Base-by-base conservation (phyloP, 1,284 basidiomycete genomes). In the Termitomyces sp. region DNA sequence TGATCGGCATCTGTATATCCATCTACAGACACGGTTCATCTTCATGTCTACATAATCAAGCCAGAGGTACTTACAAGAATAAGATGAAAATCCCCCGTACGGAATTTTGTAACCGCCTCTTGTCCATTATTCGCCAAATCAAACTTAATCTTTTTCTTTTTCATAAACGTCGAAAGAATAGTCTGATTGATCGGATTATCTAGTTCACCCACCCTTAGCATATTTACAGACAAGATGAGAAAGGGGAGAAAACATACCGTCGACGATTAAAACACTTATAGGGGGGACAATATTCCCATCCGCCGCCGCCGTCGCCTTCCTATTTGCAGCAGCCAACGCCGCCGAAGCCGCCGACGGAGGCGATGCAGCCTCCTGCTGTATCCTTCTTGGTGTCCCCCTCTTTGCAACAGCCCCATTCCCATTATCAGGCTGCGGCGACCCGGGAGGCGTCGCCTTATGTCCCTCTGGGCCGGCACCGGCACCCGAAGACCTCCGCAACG, bases 1-100 rank as follows among this genome's bases (percentile, higher is more conserved):
- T 97, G 60, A 98, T 88, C 5, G 97, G 97, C 79, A 99, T 91
- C 73, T 98, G 96, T 56, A 99, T 98, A 72, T 99, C 97, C 97
- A 99, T 99, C 93, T 97, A 62, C 1, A 50, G 40, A 57, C 19
- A 34, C 47, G 19, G 28, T 42, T 52, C 21, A 54, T 49, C 24
- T 38, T 40, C 21, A 31, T 28, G 41, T 26, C 49, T 42, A 49
- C 56, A 54, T 57, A 50, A 49, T 24, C 13, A 19, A 14, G 7
- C 6, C n/a, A 33, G 28, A 37, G 28, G 37, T 18, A 39, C 46
- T 38, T 60, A 96, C 94, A 70, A 99, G 72, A 56, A 99, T 98
- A 49, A 99, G 76, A 75, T 99, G 96, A 70, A 97, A 99, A 40
- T 81, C 86, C 9, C 97, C 97, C 8, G 83, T 89, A 57, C 82